These are phyloP conservation scores for Pouteria glomerata DNA, from an alignment of 148 eudicot species.

Conservation along the genomic window DNA sequence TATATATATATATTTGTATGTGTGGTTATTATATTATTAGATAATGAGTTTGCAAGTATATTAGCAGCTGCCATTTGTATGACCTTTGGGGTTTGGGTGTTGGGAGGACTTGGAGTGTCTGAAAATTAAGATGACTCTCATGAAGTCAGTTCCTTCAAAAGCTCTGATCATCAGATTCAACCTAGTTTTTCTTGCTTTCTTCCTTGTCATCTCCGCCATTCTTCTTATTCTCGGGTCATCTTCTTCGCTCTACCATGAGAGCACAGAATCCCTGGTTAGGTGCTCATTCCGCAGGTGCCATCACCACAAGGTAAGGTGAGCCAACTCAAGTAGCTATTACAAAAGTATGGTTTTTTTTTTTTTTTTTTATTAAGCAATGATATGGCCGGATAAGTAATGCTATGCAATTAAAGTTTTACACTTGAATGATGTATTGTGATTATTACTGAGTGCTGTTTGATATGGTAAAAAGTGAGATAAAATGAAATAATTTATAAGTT, in stretches of 20 bases:
- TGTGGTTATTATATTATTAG: background rate
- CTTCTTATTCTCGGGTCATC: conserved; percentile 66
- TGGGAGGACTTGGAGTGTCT: conserved; percentile 20
- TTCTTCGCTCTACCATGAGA: conserved; percentile 34
- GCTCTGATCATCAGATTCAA: conserved; percentile 69
- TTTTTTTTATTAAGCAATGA: background rate
- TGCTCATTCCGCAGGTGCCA: conserved; percentile 70
- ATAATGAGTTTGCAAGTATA: conserved; percentile 8
- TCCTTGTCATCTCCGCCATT: conserved; percentile 52
- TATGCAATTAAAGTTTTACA: too few species aligned
- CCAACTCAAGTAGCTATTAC: conserved; percentile 8
- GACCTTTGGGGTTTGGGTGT: conserved; percentile 15
- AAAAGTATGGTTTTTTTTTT: background rate
- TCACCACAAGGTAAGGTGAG: conserved; percentile 99
- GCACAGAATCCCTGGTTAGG: conserved; percentile 28
- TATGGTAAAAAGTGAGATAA: too few species aligned
- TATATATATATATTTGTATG: background rate
- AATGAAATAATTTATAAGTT: too few species aligned
- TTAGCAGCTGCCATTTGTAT: background rate
- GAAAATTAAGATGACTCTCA: conserved; percentile 37
- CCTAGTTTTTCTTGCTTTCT: conserved; percentile 57
- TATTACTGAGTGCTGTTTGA: background rate
- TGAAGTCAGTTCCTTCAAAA: conserved; percentile 60
- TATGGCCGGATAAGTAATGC: too few species aligned
- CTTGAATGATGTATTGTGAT: background rate